Percentiles rank a stretch among this genome's conserved stretches.
phyloP scores from a whole-genome alignment of 225 moss, liverwort and hornwort species.

The Bryum argenteum region DNA sequence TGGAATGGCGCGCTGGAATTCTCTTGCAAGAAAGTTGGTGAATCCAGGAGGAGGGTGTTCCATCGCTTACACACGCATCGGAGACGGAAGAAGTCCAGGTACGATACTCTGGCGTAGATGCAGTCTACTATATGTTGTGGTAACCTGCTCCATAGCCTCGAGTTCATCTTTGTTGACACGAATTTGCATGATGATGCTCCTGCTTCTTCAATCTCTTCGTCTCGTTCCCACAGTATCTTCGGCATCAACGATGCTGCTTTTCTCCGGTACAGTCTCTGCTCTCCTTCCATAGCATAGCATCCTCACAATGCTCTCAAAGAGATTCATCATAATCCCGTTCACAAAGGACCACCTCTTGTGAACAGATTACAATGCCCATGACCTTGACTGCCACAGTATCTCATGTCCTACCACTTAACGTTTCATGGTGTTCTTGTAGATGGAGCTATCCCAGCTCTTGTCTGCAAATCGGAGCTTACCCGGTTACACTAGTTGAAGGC shows the following conservation, averaged over 20 bases:
- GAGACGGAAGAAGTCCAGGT: conserved; percentile 53
- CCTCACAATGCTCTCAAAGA: conserved; percentile 15
- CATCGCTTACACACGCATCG: conserved; percentile 50
- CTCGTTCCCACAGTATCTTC: conserved; percentile 18
- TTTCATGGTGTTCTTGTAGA: conserved; percentile 14
- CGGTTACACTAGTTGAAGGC: background rate
- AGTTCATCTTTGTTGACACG: conserved; percentile 32
- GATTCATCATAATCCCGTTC: background rate
- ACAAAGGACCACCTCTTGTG: conserved; percentile 5
- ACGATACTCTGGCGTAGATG: conserved; percentile 49
- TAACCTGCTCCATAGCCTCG: conserved; percentile 45
- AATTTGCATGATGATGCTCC: conserved; percentile 44
- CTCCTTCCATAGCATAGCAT: conserved; percentile 29
- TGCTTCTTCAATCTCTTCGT: conserved; percentile 36
- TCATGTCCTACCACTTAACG: too few species aligned
- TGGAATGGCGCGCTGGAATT: conserved; percentile 43
- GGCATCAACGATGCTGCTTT: conserved; percentile 31
- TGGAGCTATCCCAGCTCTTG: background rate
- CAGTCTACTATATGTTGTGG: conserved; percentile 48
- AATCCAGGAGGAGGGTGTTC: conserved; percentile 30
- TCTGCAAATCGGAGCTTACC: background rate
- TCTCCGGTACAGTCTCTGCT: conserved; percentile 25
- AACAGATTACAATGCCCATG: conserved; percentile 12
- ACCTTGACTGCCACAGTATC: conserved; percentile 12
- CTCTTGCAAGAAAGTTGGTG: conserved; percentile 26